Evolutionary conservation across 208 protist genomes (phyloP).

Genomic region (Blechomonas ayalai): DNA sequence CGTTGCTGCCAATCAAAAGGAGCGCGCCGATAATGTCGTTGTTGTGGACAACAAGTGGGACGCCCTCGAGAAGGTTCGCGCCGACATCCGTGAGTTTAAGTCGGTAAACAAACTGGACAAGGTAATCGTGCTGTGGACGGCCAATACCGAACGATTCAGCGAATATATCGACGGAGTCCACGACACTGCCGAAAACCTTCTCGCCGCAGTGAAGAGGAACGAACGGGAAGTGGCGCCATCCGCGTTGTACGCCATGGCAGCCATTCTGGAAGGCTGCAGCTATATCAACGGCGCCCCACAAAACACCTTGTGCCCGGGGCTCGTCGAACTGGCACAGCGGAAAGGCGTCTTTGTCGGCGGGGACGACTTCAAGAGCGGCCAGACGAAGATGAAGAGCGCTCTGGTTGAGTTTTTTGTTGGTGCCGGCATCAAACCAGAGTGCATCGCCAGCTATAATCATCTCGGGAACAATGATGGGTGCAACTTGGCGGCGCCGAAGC

Average conservation of each 20-base stretch:
- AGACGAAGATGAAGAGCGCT: constrained; percentile 99
- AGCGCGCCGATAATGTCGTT: constrained; percentile 96
- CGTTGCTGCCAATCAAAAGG: constrained; percentile 97
- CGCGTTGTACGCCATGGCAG: constrained; percentile 94
- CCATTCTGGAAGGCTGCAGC: constrained; percentile 94
- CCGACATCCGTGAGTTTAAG: constrained; percentile 93
- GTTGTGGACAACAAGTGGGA: constrained; percentile 82
- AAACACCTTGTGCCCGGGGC: constrained; percentile 97
- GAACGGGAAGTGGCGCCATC: constrained; percentile 94
- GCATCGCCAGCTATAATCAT: constrained; percentile 91
- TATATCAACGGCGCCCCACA: constrained; percentile 99
- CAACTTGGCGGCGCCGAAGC: constrained; percentile 93
- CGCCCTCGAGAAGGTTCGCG: constrained; percentile 91
- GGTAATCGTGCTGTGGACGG: constrained; percentile 98
- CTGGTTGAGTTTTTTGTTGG: constrained; percentile 97
- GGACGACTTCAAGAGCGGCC: constrained; percentile 99
- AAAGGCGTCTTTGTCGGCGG: constrained; percentile 93
- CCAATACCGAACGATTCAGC: constrained; percentile 98
- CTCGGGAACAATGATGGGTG: constrained; percentile 99
- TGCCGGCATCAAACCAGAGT: constrained; percentile 87
- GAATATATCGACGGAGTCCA: constrained; percentile 90
- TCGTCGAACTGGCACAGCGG: constrained; percentile 90
- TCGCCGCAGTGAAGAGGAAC: constrained; percentile 82
- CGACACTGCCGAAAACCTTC: constrained; percentile 94
- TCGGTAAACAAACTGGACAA: constrained; percentile 90